Percentiles rank a stretch among this genome's conserved stretches.
phyloP scores from a whole-genome alignment of 2,329 filamentous ascomycete species.

The Canariomyces notabilis region DNA sequence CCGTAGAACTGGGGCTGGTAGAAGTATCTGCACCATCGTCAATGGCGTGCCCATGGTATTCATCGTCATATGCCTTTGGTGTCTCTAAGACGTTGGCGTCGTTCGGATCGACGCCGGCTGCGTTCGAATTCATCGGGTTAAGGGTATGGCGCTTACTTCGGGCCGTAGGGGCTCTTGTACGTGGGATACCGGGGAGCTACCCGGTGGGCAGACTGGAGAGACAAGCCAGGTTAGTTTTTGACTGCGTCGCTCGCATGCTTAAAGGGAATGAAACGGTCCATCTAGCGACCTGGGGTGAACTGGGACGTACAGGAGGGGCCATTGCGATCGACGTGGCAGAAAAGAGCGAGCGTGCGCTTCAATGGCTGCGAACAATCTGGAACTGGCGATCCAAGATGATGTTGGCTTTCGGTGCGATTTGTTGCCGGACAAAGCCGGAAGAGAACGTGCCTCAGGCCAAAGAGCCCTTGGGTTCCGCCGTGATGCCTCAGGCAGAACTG shows the following conservation, averaged over 20 bases:
- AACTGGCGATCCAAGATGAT: slow-evolving; percentile 20
- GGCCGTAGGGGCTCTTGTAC: slow-evolving; percentile 61
- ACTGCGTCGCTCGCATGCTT: background rate
- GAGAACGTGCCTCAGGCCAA: too few species aligned
- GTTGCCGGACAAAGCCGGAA: slow-evolving; percentile 31
- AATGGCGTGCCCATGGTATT: slow-evolving; percentile 29
- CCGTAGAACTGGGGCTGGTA: slow-evolving; percentile 52
- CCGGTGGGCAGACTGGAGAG: slow-evolving; percentile 42
- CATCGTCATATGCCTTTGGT: background rate
- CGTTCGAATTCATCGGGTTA: background rate
- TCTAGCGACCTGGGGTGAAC: background rate
- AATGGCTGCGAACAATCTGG: slow-evolving; percentile 25
- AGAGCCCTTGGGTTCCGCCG: too few species aligned
- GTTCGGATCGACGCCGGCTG: background rate
- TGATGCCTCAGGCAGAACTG: slow-evolving; percentile 26
- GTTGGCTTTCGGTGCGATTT: slow-evolving; percentile 29
- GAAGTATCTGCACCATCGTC: slow-evolving; percentile 46
- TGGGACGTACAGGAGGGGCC: slow-evolving; percentile 28
- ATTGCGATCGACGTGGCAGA: slow-evolving; percentile 23
- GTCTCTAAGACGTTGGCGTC: background rate
- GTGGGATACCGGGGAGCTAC: slow-evolving; percentile 33
- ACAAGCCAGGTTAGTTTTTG: slow-evolving; percentile 33
- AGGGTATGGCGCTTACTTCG: slow-evolving; percentile 50
- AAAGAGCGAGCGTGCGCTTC: slow-evolving; percentile 25
- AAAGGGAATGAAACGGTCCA: background rate